Conservation (phyloP, 305 asterid species). For the Ajuga reptans region DNA sequence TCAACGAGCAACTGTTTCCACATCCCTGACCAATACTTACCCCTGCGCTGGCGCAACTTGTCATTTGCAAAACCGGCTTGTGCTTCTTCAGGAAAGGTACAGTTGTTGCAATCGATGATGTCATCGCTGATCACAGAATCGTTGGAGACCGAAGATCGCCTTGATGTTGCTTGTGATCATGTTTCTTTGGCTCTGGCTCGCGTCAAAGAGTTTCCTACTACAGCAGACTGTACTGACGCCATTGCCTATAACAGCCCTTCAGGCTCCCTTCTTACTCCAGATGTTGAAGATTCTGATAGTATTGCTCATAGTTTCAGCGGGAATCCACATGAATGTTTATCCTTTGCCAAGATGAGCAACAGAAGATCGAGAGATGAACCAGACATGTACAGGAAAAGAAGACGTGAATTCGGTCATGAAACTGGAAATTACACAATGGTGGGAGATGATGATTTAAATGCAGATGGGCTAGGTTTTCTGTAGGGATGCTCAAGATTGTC, state of each 20-base stretch:
- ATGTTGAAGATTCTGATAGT: constrained; percentile 51
- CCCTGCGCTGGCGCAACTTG: constrained; percentile 47
- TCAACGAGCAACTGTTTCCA: constrained; percentile 53
- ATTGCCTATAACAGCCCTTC: constrained; percentile 43
- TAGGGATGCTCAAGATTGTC: constrained; percentile 15
- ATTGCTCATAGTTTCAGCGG: constrained; percentile 38
- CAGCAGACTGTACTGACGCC: constrained; percentile 27
- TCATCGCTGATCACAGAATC: constrained; percentile 52
- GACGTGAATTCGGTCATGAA: constrained; percentile 42
- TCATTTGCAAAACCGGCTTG: constrained; percentile 18
- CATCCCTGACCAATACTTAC: constrained; percentile 50
- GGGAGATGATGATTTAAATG: constrained; percentile 35
- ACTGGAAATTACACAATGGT: constrained; percentile 36
- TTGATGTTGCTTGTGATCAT: constrained; percentile 51
- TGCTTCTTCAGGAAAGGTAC: constrained; percentile 38
- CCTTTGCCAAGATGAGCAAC: constrained; percentile 36
- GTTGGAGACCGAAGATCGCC: constrained; percentile 50
- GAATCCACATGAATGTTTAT: constrained; percentile 26
- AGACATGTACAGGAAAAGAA: constrained; percentile 38
- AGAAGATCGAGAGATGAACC: constrained; percentile 38
- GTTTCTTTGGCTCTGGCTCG: constrained; percentile 41
- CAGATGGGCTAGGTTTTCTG: constrained; percentile 38
- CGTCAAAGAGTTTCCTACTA: constrained; percentile 39
- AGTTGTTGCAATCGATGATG: constrained; percentile 47
- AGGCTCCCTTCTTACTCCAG: constrained; percentile 38